Evolutionary conservation across 768 basidiomycete species (phyloP).

Genomic region (Fistulinella prunicolor): DNA sequence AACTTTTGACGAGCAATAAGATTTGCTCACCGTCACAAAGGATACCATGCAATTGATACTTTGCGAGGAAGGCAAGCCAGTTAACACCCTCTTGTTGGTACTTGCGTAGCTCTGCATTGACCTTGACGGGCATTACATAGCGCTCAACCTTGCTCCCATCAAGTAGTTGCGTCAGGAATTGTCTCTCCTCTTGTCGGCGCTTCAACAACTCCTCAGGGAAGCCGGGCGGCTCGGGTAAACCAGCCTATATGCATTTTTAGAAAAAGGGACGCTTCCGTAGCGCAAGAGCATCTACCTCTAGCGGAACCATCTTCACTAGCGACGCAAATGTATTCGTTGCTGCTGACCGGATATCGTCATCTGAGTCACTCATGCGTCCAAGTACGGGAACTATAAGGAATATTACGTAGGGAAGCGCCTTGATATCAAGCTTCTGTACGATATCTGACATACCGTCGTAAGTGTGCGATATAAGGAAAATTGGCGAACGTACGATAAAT

Average conservation of each 20-base stretch:
- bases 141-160: constrained; percentile 94
- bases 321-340: constrained; percentile 98
- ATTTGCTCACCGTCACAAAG: constrained; percentile 83
- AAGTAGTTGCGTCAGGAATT: constrained; percentile 89
- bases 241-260: constrained; percentile 54
- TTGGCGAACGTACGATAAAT: constrained; percentile 74
- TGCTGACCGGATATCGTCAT: constrained; percentile 88
- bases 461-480: constrained; percentile 4
- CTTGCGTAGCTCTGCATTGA: constrained; percentile 93
- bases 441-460: constrained; percentile 57
- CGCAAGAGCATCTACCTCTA: constrained; percentile 61
- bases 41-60: constrained; percentile 96
- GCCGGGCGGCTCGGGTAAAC: constrained; percentile 92
- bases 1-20: constrained; percentile 14
- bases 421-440: constrained; percentile 87
- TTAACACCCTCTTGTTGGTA: constrained; percentile 99
- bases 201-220: constrained; percentile 87
- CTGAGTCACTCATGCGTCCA: constrained; percentile 93
- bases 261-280: background rate
- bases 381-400: constrained; percentile 96
- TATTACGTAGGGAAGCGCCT: constrained; percentile 93
- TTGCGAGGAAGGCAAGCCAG: constrained; percentile 97
- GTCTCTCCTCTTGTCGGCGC: constrained; percentile 82
- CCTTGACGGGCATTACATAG: constrained; percentile 78
- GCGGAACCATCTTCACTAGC: constrained; percentile 95